Base-by-base conservation (phyloP, 2,329 filamentous ascomycete species). In the Didymosphaeria variabile region DNA sequence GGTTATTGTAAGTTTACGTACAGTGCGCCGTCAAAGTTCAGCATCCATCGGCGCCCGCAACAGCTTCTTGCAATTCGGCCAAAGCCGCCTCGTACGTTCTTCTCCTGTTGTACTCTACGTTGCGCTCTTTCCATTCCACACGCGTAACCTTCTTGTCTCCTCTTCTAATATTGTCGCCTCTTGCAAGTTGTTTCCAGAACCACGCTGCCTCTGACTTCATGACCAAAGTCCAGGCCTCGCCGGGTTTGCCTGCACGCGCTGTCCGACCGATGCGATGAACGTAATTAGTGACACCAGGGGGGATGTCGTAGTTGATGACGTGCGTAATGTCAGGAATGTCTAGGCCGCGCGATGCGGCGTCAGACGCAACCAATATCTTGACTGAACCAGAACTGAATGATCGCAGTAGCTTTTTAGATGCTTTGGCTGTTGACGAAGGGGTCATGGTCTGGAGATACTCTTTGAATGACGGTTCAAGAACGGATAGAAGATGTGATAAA, bases 261-360 rank as follows among this genome's bases (percentile, higher is more conserved):
- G 94, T 97, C 59, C 95, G 88, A 40, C 95, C 94, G 1, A 97
- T 93, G 44, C 95, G 90, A 77, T 98, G 95, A 5, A 98, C 89
- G 71, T 98, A 98, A 26, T 89, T 90, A 6, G 90, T 91, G 36
- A 93, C 82, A 71, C 90, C 94, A 5, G 88, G 86, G 0, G 94
- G 94, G 55, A 97, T 85, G 76, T 97, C 94, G 82, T 98, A 98
- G 80, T 97, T 97, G 79, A 98, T 83, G 50, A 98, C 93, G 73
- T 97, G 91, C 38, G 89, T 88, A 50, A 98, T 86, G 50, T 87
- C 85, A 0, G 88, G 87, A 13, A 97, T 84, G 77, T 98, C 94
- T 29, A 98, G 88, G 71, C 94, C 95, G 65, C 94, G 91, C 2
- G 93, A 92, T 0, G 95, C 92, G n/a, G 96, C 90, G 75, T 98